These are phyloP conservation scores for Gelatoporia subvermispora DNA, from an alignment of 768 basidiomycete species.

Conservation along the genomic window DNA sequence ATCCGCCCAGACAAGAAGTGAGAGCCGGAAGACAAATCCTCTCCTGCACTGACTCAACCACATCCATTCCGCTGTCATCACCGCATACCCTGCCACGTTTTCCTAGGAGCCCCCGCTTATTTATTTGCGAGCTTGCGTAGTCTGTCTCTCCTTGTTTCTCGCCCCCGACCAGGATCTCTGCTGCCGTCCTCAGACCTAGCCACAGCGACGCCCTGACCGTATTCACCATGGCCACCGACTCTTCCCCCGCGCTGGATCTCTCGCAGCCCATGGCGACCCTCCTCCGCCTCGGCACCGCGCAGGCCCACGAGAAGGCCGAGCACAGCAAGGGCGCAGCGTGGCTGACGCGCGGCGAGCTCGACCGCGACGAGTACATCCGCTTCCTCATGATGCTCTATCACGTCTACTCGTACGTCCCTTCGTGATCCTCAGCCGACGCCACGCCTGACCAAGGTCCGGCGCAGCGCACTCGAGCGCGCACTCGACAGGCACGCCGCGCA, in stretches of 20 bases:
- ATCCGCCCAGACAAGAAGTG: not conserved
- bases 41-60: not conserved
- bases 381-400: slow-evolving; percentile 78
- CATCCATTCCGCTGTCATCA: not conserved
- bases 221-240: not conserved
- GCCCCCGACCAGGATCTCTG: not conserved
- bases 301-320: slow-evolving; percentile 54
- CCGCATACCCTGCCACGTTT: not conserved
- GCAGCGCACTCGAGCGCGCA: slow-evolving; percentile 43
- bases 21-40: not conserved
- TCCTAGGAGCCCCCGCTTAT: not conserved
- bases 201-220: not conserved
- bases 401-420: slow-evolving; percentile 59
- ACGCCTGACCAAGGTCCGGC: not conserved
- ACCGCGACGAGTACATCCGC: slow-evolving; percentile 59
- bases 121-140: not conserved
- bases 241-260: slow-evolving; percentile 16
- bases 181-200: not conserved
- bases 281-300: slow-evolving; percentile 34
- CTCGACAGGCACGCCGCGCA: slow-evolving; percentile 58
- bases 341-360: slow-evolving; percentile 54
- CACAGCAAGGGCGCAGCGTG: slow-evolving; percentile 52
- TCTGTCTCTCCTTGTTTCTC: not conserved
- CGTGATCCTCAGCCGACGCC: not conserved
- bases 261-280: slow-evolving; percentile 31